Evolutionary conservation across 2,329 filamentous ascomycete species (phyloP), one percentile per base, ranked within the genome.

Genomic region (Orbilia oligospora): DNA sequence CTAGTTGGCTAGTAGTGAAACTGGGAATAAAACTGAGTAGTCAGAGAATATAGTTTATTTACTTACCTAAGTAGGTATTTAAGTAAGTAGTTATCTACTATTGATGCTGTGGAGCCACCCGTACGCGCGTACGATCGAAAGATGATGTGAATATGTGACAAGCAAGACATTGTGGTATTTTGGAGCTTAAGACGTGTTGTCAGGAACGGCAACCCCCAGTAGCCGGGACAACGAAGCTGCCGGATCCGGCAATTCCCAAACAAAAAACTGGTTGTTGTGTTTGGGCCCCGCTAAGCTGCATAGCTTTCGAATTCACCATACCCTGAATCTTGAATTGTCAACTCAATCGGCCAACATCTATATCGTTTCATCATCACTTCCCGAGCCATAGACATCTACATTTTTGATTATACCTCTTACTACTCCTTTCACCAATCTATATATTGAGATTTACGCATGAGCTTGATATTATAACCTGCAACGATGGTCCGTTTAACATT

Each of bases 401-500:
- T 3, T 6, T 24, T 5, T n/a, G 3, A 24, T n/a, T 61, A 61
- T 20, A 20, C 2, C 44, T 63, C 9, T 6, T 30, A 30, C 6
- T 30, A 3, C 6, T 6, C 16, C 8, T n/a, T 27, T 48, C 14
- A 22, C 20, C 18, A 30, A 18, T 5, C 27, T 48, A 65, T 48
- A 65, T 49, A 49, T 2, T 41, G 24, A 9, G 16, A 22, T 6
- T 20, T 18, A 9, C 16, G n/a, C 30, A 51, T 36, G 44, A 36
- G 20, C 36, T 12, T 24, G 16, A 16, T 12, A 9, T 46, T 12
- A 9, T 46, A 64, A 44, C 16, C 33, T 5, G n/a, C 16, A 4
- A 56, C 27, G n/a, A 78, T 78, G 75, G 68, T 78, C 20, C 61
- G 63, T 16, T 56, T 78, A 51, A 51, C 75, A 6, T 3, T 36